Conservation (phyloP, 345 rosid genomes). For the Ailanthus altissimus region DNA sequence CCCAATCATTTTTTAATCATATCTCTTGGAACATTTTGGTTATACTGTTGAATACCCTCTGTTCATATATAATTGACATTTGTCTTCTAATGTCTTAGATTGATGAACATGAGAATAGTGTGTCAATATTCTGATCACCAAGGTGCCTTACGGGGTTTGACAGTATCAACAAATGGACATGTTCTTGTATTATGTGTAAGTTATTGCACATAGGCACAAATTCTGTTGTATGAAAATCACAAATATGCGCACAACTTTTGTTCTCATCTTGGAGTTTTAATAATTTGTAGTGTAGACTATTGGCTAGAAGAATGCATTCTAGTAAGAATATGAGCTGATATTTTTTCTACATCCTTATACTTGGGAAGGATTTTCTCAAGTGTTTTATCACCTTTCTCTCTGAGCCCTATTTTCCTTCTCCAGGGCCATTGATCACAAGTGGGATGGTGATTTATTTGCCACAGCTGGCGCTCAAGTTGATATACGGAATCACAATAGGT, state of each 20-base stretch:
- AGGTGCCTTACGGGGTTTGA: slow-evolving; percentile 88
- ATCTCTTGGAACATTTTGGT: neutral
- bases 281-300: neutral
- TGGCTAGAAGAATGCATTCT: slow-evolving; percentile 53
- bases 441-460: slow-evolving; percentile 87
- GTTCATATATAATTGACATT: slow-evolving; percentile 8
- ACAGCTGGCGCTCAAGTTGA: slow-evolving; percentile 94
- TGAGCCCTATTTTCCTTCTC: slow-evolving; percentile 12
- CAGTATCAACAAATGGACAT: slow-evolving; percentile 84
- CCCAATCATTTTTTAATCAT: neutral
- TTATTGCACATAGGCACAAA: slow-evolving; percentile 68
- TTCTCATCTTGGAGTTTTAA: neutral
- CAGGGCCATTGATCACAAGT: slow-evolving; percentile 97
- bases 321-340: slow-evolving; percentile 41
- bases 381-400: neutral
- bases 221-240: neutral
- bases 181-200: slow-evolving; percentile 80
- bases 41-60: neutral
- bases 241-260: slow-evolving; percentile 18
- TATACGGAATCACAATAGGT: slow-evolving; percentile 97
- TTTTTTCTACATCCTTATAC: neutral
- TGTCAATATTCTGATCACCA: slow-evolving; percentile 92
- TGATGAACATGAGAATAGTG: slow-evolving; percentile 68
- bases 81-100: slow-evolving; percentile 4
- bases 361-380: neutral